Conservation (phyloP, 2,329 filamentous ascomycete genomes). For the Tolypocladium album region DNA sequence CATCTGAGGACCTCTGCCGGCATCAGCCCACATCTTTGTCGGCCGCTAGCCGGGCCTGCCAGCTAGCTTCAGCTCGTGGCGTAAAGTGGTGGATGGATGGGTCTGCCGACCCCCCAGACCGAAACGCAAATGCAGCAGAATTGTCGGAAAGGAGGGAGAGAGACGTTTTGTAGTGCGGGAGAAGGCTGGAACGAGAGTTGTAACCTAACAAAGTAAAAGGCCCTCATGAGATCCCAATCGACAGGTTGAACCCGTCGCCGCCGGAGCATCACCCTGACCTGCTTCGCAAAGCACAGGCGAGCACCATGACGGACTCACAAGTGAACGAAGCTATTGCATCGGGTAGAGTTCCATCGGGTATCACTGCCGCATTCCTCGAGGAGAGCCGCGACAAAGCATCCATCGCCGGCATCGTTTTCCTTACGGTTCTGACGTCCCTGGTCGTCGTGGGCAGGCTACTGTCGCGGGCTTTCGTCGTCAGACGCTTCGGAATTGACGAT, state of each 20-base stretch:
- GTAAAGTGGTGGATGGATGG: neutral
- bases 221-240: neutral
- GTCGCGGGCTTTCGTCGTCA: constrained; percentile 24
- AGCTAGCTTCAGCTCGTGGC: neutral
- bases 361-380: constrained; percentile 23
- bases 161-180: neutral
- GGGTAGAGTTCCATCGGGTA: constrained; percentile 21
- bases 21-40: neutral
- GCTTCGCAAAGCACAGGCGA: neutral
- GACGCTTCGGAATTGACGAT: constrained; percentile 27
- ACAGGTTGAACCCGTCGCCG: neutral
- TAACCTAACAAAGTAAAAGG: neutral
- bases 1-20: neutral
- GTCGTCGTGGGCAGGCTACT: constrained; percentile 22
- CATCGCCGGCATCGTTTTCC: constrained; percentile 27
- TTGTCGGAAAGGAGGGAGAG: neutral
- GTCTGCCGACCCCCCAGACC: neutral
- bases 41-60: too few relatives aligned
- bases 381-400: constrained; percentile 24
- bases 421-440: constrained; percentile 21
- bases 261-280: neutral
- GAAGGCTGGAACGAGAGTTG: neutral
- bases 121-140: neutral
- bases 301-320: constrained; percentile 12
- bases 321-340: constrained; percentile 20